phyloP scores from a whole-genome alignment of 2,329 filamentous ascomycete species.

The Neofusicoccum ribis region DNA sequence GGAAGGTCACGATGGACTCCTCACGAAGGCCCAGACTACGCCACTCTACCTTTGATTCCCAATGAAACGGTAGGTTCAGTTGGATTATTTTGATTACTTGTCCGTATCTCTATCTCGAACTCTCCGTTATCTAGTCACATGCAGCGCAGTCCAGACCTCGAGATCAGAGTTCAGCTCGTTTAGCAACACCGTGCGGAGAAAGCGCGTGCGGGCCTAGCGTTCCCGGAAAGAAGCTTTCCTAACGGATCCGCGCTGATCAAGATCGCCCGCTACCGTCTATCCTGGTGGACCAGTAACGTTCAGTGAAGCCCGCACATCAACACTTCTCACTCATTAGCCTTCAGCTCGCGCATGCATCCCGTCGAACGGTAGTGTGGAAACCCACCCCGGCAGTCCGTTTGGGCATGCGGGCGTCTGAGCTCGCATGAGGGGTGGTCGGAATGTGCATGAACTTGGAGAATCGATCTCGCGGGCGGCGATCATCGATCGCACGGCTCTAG shows the following conservation, averaged over 20 bases:
- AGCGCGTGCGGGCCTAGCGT: background rate
- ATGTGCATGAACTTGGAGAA: background rate
- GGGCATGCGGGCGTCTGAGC: too few species aligned
- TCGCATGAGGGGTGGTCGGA: background rate
- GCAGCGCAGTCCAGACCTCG: background rate
- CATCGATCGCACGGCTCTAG: background rate
- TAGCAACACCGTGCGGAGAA: background rate
- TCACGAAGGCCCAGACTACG: background rate
- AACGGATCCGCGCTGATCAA: background rate
- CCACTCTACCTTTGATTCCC: background rate
- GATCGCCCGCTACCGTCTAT: background rate
- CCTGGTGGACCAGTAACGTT: background rate
- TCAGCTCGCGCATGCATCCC: background rate
- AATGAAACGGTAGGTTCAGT: background rate
- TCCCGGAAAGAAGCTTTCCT: background rate
- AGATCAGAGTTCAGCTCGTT: background rate
- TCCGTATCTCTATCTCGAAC: background rate
- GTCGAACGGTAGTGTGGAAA: background rate
- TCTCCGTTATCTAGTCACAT: background rate
- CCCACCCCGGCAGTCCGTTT: too few species aligned
- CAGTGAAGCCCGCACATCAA: background rate
- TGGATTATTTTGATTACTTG: background rate
- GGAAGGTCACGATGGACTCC: background rate
- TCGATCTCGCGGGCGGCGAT: background rate
- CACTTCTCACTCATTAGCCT: background rate